These are phyloP conservation scores for Musa schizocarpa DNA, from an alignment of 176 grass and related monocot genomes.

Conservation along the genomic window DNA sequence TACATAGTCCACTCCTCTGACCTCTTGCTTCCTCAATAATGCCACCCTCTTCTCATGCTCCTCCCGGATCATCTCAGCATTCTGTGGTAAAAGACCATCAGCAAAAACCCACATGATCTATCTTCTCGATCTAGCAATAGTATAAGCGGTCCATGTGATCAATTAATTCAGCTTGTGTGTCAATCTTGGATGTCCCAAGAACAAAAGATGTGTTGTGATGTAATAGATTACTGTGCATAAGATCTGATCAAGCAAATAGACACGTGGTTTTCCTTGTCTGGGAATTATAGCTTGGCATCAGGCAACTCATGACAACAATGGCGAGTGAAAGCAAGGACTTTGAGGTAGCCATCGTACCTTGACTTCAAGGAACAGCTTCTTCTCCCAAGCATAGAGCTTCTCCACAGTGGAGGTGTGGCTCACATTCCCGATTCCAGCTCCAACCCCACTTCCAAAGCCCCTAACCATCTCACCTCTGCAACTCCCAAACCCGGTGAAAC, in stretches of 20 bases:
- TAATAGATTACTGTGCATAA: slow-evolving; percentile 15
- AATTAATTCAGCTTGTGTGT: slow-evolving; percentile 19
- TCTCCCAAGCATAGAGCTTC: slow-evolving; percentile 97
- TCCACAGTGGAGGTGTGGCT: slow-evolving; percentile 92
- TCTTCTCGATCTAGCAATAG: neutral
- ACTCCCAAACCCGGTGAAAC: slow-evolving; percentile 37
- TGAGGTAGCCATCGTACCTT: slow-evolving; percentile 41
- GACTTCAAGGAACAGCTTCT: slow-evolving; percentile 93
- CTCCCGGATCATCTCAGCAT: slow-evolving; percentile 65
- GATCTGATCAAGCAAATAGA: slow-evolving; percentile 31
- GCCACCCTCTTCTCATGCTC: slow-evolving; percentile 82
- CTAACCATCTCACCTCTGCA: slow-evolving; percentile 26
- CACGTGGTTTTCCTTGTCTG: neutral
- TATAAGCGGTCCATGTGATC: slow-evolving; percentile 19
- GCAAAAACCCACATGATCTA: slow-evolving; percentile 8
- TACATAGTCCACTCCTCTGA: slow-evolving; percentile 71
- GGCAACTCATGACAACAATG: slow-evolving; percentile 5
- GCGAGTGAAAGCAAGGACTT: slow-evolving; percentile 8
- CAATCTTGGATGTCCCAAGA: slow-evolving; percentile 26
- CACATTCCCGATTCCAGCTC: slow-evolving; percentile 30
- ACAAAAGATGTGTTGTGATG: slow-evolving; percentile 20
- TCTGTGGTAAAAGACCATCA: slow-evolving; percentile 30
- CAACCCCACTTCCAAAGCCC: slow-evolving; percentile 20
- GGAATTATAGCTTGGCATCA: neutral
- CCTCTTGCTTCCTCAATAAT: slow-evolving; percentile 77